phyloP scores from a whole-genome alignment of 2,329 filamentous ascomycete species.

The Pseudocercospora pini-densiflorae region DNA sequence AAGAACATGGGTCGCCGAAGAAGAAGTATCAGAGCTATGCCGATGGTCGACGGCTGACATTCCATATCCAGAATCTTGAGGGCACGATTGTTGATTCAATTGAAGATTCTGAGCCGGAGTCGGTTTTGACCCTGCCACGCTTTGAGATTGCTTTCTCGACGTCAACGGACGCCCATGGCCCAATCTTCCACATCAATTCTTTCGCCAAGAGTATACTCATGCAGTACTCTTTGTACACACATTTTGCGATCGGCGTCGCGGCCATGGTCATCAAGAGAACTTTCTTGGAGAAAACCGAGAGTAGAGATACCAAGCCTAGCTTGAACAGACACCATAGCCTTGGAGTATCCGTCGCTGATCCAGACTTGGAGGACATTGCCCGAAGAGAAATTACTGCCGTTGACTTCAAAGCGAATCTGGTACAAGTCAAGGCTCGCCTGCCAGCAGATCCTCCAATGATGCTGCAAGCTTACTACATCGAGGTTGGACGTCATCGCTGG shows the following conservation, averaged over 20 bases:
- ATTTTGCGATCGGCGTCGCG: slow-evolving; percentile 87
- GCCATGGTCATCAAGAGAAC: slow-evolving; percentile 67
- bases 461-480: slow-evolving; percentile 82
- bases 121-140: slow-evolving; percentile 82
- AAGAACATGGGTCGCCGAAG: slow-evolving; percentile 44
- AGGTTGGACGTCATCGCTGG: slow-evolving; percentile 85
- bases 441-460: slow-evolving; percentile 89
- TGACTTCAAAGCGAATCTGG: slow-evolving; percentile 77
- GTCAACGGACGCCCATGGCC: slow-evolving; percentile 81
- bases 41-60: slow-evolving; percentile 79
- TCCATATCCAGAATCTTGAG: slow-evolving; percentile 84
- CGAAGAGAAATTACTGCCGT: slow-evolving; percentile 73
- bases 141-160: slow-evolving; percentile 89
- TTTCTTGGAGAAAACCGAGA: slow-evolving; percentile 39
- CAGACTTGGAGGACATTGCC: slow-evolving; percentile 36
- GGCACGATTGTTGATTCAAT: slow-evolving; percentile 87
- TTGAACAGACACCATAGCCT: slow-evolving; percentile 28
- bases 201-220: slow-evolving; percentile 77
- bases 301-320: slow-evolving; percentile 21
- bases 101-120: slow-evolving; percentile 81
- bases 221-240: slow-evolving; percentile 91
- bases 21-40: slow-evolving; percentile 56
- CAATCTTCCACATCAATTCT: slow-evolving; percentile 84
- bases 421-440: slow-evolving; percentile 89
- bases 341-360: slow-evolving; percentile 30